Evolutionary conservation across 2,329 filamentous ascomycete genomes (phyloP), one percentile per base, ranked within the genome.

Genomic region (Paradendryphiella salina): DNA sequence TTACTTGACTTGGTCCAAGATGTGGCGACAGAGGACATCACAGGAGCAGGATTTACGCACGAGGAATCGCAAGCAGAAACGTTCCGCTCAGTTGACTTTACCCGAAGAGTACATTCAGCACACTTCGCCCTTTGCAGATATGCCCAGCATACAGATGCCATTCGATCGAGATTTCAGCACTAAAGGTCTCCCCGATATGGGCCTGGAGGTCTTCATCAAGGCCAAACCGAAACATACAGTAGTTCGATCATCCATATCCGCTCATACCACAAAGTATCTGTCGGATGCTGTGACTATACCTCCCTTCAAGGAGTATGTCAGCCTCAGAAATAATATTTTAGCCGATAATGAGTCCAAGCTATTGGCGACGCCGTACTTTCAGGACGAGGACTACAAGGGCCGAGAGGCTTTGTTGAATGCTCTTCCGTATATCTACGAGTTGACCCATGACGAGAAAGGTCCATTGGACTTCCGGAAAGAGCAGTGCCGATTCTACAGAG

Each of bases 231-330:
- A 57, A 17, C 50, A 52, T 13, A 38, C 21, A 32, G 39, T 41
- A 18, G 29, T 29, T 38, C 57, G 37, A 35, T 59, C 48, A 4
- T 15, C 17, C 31, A 50, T 49, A 46, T 52, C 33, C 20, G 56
- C 32, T 28, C 48, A 45, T 6, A 49, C 31, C 8, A 71, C 58
- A 17, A 52, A 28, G 15, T 66, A 63, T 45, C 53, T 43, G 17
- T 54, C 59, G 4, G 52, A 52, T 11, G 54, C 55, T 28, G 39
- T 62, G 10, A 23, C 45, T 1, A 53, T 76, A 17, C 76, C 76
- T 2, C 52, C 50, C 8, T 78, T 75, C 56, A 70, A 66, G 2
- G 73, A 76, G 49, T 77, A 75, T 51, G 71, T 75, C n/a, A 70
- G 63, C 32, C 61, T 78, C 35, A 71, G 67, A 40, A 57, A 70